Evolutionary conservation across 345 rosid genomes (phyloP), one percentile per base, ranked within the genome.

Genomic region (Rhizophora mangle): DNA sequence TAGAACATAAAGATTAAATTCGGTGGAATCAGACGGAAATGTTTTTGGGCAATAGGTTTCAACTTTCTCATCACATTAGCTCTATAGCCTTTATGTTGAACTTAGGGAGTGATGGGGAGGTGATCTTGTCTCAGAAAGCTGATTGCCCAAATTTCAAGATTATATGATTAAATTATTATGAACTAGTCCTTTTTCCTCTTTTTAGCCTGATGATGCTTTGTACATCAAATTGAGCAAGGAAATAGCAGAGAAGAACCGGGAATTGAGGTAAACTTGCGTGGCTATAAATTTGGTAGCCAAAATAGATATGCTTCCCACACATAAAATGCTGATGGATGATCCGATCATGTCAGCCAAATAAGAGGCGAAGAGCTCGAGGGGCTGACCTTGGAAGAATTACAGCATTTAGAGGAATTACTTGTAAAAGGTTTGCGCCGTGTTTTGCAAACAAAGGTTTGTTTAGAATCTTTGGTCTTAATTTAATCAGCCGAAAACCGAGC

Each of bases 361-460:
- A 81, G 60, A 32, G 84, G 84, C 39, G 79, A 81, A 66, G 81
- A 74, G 27, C 77, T 81, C 6, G 79, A 81, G 57, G 79, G 63
- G 13, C 43, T 81, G 69, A 68, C 2, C 67, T 11, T 72, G 0
- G 79, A 68, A 24, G 77, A 78, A 64, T 6, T 78, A 6, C 47
- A 62, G 0, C 46, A 66, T 22, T 62, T 81, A 22, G 84, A 81
- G 64, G 72, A 62, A 27, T 34, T 29, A 60, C 62, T 74, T 5
- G 75, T 69, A 43, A 62, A 62, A 62, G 63, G 84, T 37, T 57
- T 81, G 53, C 63, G 26, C 19, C 47, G 68, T n/a, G 73, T 84
- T 8, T 1, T 2, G 0, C 61, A 79, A 70, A 53, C 66, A 22
- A 79, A 79, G 79, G 87, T 80, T 75, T n/a, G 30, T 73, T 32